phyloP scores from a whole-genome alignment of 2,329 filamentous ascomycete genomes.

The Ilyonectria sp. region DNA sequence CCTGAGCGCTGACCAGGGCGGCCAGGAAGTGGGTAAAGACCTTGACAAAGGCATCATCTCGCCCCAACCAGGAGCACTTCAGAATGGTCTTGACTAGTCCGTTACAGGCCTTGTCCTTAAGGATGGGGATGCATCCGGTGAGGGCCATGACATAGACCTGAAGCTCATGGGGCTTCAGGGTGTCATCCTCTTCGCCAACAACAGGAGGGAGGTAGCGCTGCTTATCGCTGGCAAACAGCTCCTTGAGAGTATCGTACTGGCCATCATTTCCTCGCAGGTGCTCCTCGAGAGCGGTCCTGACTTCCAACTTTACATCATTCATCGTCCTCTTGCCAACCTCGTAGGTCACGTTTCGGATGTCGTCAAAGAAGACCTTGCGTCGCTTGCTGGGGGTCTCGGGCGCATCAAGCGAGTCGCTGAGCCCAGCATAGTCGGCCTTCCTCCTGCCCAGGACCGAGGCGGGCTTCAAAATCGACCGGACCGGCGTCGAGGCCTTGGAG shows the following conservation, averaged over 20 bases:
- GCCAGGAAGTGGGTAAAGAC: constrained; percentile 79
- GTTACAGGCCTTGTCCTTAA: constrained; percentile 71
- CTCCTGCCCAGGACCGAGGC: constrained; percentile 61
- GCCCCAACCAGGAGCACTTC: constrained; percentile 75
- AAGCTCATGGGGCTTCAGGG: constrained; percentile 68
- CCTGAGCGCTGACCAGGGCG: constrained; percentile 85
- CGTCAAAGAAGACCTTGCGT: constrained; percentile 72
- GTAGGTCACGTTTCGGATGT: constrained; percentile 70
- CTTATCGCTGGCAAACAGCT: constrained; percentile 68
- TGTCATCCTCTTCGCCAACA: constrained; percentile 63
- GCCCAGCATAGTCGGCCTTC: constrained; percentile 61
- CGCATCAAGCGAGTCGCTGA: constrained; percentile 57
- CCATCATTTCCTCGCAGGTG: constrained; percentile 72
- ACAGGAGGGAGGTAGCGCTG: constrained; percentile 57
- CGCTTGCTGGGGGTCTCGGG: constrained; percentile 66
- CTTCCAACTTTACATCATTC: constrained; percentile 69
- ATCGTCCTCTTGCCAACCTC: constrained; percentile 68
- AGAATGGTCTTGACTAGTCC: constrained; percentile 72
- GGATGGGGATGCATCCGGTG: constrained; percentile 71
- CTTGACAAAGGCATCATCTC: constrained; percentile 76
- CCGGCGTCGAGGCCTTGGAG: constrained; percentile 57
- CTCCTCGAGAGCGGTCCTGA: constrained; percentile 69
- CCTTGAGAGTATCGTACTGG: constrained; percentile 73
- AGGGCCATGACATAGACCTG: constrained; percentile 75
- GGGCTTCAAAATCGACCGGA: constrained; percentile 69